Evolutionary conservation across 768 basidiomycete species (phyloP).

Genomic region (Pleurotus tuber-regium): DNA sequence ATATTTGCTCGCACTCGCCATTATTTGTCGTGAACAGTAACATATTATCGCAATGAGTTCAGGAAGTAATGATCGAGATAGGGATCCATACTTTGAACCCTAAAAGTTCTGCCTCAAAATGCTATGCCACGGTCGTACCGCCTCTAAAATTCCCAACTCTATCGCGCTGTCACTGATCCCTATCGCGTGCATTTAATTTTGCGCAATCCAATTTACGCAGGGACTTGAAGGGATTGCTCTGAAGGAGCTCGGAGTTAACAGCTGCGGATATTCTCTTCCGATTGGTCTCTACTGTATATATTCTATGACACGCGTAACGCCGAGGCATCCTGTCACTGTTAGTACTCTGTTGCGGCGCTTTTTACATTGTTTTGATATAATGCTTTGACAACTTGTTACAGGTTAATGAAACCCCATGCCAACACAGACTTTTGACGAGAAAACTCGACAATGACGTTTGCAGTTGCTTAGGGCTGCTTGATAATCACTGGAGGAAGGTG

Average conservation of each 20-base stretch:
- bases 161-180: too few relatives aligned
- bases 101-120: too few relatives aligned
- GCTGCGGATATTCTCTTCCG: too few relatives aligned
- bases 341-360: slow-evolving; percentile 5
- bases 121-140: too few relatives aligned
- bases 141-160: too few relatives aligned
- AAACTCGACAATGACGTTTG: not conserved
- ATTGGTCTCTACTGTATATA: too few relatives aligned
- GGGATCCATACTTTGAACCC: too few relatives aligned
- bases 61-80: too few relatives aligned
- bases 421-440: not conserved
- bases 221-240: not conserved
- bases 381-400: not conserved
- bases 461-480: not conserved
- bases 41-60: too few relatives aligned
- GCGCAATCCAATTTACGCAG: not conserved
- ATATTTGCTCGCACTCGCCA: too few relatives aligned
- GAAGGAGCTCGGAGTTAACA: slow-evolving; percentile 3
- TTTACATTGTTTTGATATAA: not conserved
- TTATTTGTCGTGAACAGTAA: too few relatives aligned
- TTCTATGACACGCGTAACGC: not conserved
- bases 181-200: not conserved
- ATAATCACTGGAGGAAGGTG: not conserved
- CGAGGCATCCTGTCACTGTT: not conserved
- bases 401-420: not conserved